Percentiles rank a stretch among this genome's conserved stretches.
These are phyloP conservation scores for Ramalina peruviana DNA, from an alignment of 495 filamentous ascomycete genomes.

Conservation along the genomic window DNA sequence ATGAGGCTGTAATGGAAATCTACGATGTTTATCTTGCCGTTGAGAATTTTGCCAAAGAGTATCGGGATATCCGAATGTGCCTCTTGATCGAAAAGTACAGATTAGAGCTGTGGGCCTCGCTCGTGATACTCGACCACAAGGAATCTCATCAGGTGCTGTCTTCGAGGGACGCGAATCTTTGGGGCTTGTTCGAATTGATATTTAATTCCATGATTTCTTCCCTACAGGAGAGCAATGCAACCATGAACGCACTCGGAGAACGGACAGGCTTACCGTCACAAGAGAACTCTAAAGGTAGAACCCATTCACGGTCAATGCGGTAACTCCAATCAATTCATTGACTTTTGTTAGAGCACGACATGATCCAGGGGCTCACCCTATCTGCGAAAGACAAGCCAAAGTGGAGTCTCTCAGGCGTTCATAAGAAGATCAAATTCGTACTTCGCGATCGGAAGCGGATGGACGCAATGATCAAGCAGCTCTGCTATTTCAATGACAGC, in stretches of 20 bases:
- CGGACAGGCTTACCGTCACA: conserved; percentile 5
- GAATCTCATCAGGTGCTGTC: not conserved
- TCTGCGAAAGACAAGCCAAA: conserved; percentile 7
- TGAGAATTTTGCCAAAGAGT: conserved; percentile 13
- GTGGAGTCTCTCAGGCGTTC: not conserved
- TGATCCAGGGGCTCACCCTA: conserved; percentile 7
- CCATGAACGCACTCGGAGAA: conserved; percentile 8
- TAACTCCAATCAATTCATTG: not conserved
- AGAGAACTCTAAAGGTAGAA: conserved; percentile 7
- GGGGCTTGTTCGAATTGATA: conserved; percentile 13
- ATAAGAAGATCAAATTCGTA: conserved; percentile 12
- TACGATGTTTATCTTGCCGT: conserved; percentile 15
- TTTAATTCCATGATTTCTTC: conserved; percentile 8
- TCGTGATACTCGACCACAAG: conserved; percentile 7
- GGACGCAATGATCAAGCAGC: conserved; percentile 11
- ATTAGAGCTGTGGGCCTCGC: conserved; percentile 13
- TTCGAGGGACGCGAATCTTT: conserved; percentile 6
- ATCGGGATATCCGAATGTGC: conserved; percentile 11
- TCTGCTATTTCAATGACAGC: conserved; percentile 15
- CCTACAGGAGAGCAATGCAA: conserved; percentile 10
- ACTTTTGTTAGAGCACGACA: conserved; percentile 1
- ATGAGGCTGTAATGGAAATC: conserved; percentile 6
- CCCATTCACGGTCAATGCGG: not conserved
- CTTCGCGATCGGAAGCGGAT: conserved; percentile 7
- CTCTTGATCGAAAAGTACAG: conserved; percentile 13